phyloP scores from a whole-genome alignment of 345 rosid species.

The Fremontodendron californicum region DNA sequence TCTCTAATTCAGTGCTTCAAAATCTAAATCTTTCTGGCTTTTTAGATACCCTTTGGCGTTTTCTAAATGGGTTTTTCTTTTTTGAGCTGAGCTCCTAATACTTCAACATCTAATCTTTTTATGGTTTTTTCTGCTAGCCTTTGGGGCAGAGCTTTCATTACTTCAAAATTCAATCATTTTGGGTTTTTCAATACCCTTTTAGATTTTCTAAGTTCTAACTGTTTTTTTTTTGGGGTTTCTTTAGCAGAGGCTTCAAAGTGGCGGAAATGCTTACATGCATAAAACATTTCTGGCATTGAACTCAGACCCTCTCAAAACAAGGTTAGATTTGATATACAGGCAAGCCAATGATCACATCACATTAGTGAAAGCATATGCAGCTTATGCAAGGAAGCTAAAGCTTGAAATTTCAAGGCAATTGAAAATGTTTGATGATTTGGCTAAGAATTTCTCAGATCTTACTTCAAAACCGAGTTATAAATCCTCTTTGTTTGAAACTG shows the following conservation, averaged over 20 bases:
- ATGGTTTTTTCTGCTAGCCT: neutral
- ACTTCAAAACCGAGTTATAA: conserved; percentile 46
- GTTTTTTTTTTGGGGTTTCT: conserved; percentile 8
- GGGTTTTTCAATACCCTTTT: neutral
- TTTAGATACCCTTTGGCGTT: neutral
- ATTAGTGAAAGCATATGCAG: conserved; percentile 76
- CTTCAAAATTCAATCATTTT: neutral
- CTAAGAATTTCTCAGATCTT: conserved; percentile 59
- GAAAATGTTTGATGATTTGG: conserved; percentile 68
- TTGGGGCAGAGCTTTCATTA: neutral
- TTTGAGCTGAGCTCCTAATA: neutral
- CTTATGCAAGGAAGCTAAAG: conserved; percentile 93
- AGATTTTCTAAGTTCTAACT: neutral
- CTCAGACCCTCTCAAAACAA: conserved; percentile 76
- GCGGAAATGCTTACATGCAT: conserved; percentile 61
- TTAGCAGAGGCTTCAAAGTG: conserved; percentile 48
- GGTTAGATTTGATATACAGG: conserved; percentile 79
- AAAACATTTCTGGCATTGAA: conserved; percentile 65
- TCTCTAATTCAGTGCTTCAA: neutral
- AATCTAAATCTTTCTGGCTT: neutral
- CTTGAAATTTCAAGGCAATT: conserved; percentile 77
- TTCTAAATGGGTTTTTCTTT: neutral
- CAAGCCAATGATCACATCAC: conserved; percentile 84
- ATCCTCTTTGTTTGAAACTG: conserved; percentile 41
- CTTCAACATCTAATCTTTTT: neutral